Evolutionary conservation across 805 yeast genomes (phyloP).

Genomic region (Teunomyces cretensis): DNA sequence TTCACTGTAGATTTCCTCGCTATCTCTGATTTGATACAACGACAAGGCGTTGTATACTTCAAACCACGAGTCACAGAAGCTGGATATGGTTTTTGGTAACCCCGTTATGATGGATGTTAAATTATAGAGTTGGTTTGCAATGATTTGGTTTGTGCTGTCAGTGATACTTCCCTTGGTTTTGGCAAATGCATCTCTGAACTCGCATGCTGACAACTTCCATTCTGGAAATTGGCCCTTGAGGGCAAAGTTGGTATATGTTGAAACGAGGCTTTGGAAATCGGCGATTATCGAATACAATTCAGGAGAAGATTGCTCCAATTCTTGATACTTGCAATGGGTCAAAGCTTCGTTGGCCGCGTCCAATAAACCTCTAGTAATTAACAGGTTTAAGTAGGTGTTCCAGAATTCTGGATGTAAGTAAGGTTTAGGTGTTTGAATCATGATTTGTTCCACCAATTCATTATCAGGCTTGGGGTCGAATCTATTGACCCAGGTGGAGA

Average conservation of each 20-base stretch:
- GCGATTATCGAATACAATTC: slow-evolving; percentile 36
- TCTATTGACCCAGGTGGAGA: slow-evolving; percentile 65
- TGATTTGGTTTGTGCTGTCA: slow-evolving; percentile 23
- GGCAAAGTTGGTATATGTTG: slow-evolving; percentile 40
- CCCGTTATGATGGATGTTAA: slow-evolving; percentile 49
- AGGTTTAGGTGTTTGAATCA: slow-evolving; percentile 45
- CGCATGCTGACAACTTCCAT: slow-evolving; percentile 54
- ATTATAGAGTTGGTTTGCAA: slow-evolving; percentile 40
- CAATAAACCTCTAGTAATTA: slow-evolving; percentile 62
- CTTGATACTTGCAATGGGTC: slow-evolving; percentile 42
- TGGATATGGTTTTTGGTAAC: slow-evolving; percentile 48
- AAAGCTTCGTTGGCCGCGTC: slow-evolving; percentile 53
- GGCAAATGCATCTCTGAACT: slow-evolving; percentile 44
- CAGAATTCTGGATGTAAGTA: slow-evolving; percentile 57
- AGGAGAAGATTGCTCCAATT: slow-evolving; percentile 28
- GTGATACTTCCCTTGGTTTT: slow-evolving; percentile 22
- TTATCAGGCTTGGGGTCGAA: slow-evolving; percentile 67
- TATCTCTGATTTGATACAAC: slow-evolving; percentile 58
- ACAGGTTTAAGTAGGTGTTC: slow-evolving; percentile 55
- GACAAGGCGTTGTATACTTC: slow-evolving; percentile 60
- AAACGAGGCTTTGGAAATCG: slow-evolving; percentile 41
- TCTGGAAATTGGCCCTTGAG: slow-evolving; percentile 42
- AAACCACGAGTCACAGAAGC: slow-evolving; percentile 62
- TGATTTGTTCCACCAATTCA: slow-evolving; percentile 47
- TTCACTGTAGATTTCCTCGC: slow-evolving; percentile 29